Evolutionary conservation across 768 basidiomycete species (phyloP), one percentile per base, ranked within the genome.

Genomic region (Mycena vitilis): DNA sequence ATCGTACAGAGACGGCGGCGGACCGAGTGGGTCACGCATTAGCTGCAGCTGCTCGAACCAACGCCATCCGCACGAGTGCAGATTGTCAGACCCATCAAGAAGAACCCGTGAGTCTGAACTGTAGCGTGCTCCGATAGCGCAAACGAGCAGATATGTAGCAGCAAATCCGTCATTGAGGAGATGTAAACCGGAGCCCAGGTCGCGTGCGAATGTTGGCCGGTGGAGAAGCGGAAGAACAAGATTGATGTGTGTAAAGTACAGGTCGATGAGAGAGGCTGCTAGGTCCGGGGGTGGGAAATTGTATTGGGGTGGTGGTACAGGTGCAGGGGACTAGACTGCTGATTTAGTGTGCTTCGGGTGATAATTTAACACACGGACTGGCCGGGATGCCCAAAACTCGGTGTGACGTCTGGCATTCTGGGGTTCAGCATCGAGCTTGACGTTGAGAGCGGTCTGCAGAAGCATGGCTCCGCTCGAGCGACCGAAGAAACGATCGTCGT

Each of bases 11-110:
- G 87, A 80, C 1, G 92, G 87, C 7, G 88, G 83, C 0, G 85
- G 81, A 22, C 89, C 82, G 45, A 93, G 81, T 0, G 85, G 84
- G 74, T 86, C 86, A 36, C 89, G 86, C 55, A 91, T 82, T 66
- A 88, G 81, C 59, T 91, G 83, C 10, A 94, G 87, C 74, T 92
- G 90, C 40, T 85, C 80, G 72, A 87, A 89, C 82, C 87, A 92
- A 65, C 84, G 85, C 89, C 89, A 91, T 0, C 90, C 91, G 30
- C 85, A 83, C 25, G 81, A 84, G 37, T 81, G 75, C 8, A 74
- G 71, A 74, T 76, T 81, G 81, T 74, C 88, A 74, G 73, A 78
- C 40, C 81, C 81, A 65, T 84, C 83, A 22, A 83, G 78, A 63
- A 88, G 73, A 5, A 91, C 87, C n/a, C 90, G 83, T 0, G 85